Evolutionary conservation across 2,329 filamentous ascomycete species (phyloP).

Genomic region (Pseudonectria buxi): DNA sequence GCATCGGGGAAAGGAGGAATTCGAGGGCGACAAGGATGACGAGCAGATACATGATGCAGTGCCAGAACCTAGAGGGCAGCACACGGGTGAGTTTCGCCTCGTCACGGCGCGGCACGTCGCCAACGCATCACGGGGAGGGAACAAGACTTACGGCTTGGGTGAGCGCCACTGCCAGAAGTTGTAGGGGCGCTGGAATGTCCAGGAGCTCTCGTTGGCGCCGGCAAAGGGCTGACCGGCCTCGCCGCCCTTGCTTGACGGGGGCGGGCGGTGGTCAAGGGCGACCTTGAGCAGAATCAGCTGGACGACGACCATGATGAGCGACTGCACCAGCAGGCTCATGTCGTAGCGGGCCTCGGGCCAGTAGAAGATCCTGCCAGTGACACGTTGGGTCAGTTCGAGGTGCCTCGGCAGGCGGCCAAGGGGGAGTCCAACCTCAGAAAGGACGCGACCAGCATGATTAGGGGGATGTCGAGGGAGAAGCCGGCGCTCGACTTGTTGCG

Average conservation of each 20-base stretch:
- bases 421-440: conserved; percentile 49
- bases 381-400: conserved; percentile 13
- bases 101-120: neutral
- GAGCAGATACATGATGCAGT: conserved; percentile 64
- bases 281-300: conserved; percentile 60
- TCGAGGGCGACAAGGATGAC: conserved; percentile 55
- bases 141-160: conserved; percentile 51
- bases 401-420: neutral
- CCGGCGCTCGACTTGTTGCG: conserved; percentile 57
- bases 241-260: conserved; percentile 52
- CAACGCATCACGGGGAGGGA: neutral
- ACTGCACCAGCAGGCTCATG: conserved; percentile 55
- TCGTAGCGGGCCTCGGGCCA: conserved; percentile 63
- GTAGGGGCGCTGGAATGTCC: conserved; percentile 53
- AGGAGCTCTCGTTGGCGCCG: conserved; percentile 36
- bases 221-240: conserved; percentile 58
- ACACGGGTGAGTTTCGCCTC: conserved; percentile 6
- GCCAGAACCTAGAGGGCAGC: conserved; percentile 57
- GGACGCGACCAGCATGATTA: conserved; percentile 66
- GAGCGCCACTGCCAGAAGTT: conserved; percentile 80
- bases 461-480: conserved; percentile 64
- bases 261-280: conserved; percentile 60
- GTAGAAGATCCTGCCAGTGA: conserved; percentile 54
- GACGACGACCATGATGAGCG: conserved; percentile 58
- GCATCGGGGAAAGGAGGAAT: conserved; percentile 55